Conservation (phyloP, 768 basidiomycete species). For the Boletus coccyginus region DNA sequence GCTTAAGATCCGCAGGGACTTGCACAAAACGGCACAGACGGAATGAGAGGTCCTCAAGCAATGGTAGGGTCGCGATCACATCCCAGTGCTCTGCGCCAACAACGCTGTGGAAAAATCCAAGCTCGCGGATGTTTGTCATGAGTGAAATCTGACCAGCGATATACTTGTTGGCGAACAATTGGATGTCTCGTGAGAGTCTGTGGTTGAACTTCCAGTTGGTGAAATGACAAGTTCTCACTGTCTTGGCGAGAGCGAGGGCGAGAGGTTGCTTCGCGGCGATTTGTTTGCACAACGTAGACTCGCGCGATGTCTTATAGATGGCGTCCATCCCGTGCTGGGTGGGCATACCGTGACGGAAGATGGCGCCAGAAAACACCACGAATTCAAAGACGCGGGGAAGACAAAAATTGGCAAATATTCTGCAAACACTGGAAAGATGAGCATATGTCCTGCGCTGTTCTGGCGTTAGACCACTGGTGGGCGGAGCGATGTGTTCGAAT, state of each 20-base stretch:
- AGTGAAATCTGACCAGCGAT: constrained; percentile 1
- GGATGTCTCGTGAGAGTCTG: background rate
- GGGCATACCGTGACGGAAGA: constrained; percentile 21
- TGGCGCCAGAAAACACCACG: constrained; percentile 22
- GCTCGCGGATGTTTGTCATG: constrained; percentile 18
- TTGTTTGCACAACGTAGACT: constrained; percentile 23
- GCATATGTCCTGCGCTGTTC: constrained; percentile 13
- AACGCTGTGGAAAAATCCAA: constrained; percentile 8
- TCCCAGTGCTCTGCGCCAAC: constrained; percentile 16
- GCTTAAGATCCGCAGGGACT: background rate
- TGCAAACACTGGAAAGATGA: constrained; percentile 40
- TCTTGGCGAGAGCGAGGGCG: constrained; percentile 28
- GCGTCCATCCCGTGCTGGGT: too few relatives aligned
- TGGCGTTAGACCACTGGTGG: constrained; percentile 4
- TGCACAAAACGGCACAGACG: background rate
- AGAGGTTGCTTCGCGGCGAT: constrained; percentile 25
- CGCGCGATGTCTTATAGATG: background rate
- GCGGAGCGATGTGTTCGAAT: constrained; percentile 31
- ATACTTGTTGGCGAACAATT: background rate
- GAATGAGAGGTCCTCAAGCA: constrained; percentile 21
- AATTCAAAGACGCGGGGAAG: constrained; percentile 40
- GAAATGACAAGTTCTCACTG: constrained; percentile 28
- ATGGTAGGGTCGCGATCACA: constrained; percentile 4
- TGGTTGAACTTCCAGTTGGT: background rate
- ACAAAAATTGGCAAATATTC: constrained; percentile 39